A percentile compares a stretch with the other conserved stretches of the same genome.
Conservation (phyloP, 805 yeast species). For the Candida methanosorbosa region DNA sequence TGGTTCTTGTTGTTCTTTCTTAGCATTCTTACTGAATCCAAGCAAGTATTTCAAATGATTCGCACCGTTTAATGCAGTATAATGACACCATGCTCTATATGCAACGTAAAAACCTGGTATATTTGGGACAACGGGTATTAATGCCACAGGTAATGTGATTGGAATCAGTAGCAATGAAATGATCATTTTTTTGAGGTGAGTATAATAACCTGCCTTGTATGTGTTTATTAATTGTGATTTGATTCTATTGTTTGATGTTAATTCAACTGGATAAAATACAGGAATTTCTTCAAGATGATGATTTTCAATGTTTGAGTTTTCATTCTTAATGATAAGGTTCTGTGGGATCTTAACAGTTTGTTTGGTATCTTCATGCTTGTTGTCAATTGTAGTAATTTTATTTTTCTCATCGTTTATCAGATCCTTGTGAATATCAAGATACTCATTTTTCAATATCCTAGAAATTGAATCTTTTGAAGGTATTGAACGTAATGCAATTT, state of each 20-base stretch:
- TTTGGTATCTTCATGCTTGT: too few species aligned
- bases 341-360: constrained; percentile 4
- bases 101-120: constrained; percentile 84
- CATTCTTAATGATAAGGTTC: neutral
- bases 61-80: constrained; percentile 71
- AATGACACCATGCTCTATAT: constrained; percentile 77
- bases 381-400: constrained; percentile 1
- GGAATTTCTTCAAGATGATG: constrained; percentile 29
- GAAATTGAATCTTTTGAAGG: constrained; percentile 61
- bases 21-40: constrained; percentile 10
- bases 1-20: constrained; percentile 11
- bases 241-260: constrained; percentile 23
- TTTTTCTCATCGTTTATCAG: constrained; percentile 1
- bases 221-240: constrained; percentile 31
- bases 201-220: constrained; percentile 33
- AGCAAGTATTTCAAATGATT: constrained; percentile 53
- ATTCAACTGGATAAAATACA: constrained; percentile 40
- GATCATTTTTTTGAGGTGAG: constrained; percentile 49
- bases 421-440: constrained; percentile 9
- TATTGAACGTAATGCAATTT: constrained; percentile 61
- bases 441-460: constrained; percentile 32
- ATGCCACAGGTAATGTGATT: constrained; percentile 67
- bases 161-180: constrained; percentile 59
- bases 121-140: constrained; percentile 83
- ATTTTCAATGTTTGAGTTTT: constrained; percentile 6